A percentile compares a stretch with the other conserved stretches of the same genome.
phyloP scores from a whole-genome alignment of 768 basidiomycete genomes.

The Coprinellus micaceus region DNA sequence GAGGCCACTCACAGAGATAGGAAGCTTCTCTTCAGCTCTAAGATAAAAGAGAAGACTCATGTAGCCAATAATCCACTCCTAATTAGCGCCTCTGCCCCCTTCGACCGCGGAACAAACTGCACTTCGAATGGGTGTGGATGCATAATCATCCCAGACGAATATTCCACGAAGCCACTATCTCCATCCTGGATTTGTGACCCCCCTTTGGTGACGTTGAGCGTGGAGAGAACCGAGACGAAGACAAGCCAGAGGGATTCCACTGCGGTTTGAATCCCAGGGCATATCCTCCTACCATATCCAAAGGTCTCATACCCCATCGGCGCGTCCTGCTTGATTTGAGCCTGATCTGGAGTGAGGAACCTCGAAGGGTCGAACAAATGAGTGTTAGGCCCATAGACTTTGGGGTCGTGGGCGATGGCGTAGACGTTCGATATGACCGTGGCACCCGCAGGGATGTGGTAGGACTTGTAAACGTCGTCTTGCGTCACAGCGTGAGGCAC shows the following conservation, averaged over 20 bases:
- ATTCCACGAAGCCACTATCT: background rate
- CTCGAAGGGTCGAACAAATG: background rate
- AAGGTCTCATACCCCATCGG: background rate
- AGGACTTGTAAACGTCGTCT: slow-evolving; percentile 14
- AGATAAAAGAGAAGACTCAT: too few relatives aligned
- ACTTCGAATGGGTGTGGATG: background rate
- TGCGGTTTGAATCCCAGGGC: slow-evolving; percentile 22
- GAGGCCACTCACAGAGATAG: too few relatives aligned
- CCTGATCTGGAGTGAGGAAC: slow-evolving; percentile 1
- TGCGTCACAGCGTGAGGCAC: slow-evolving; percentile 7
- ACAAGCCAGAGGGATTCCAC: slow-evolving; percentile 21
- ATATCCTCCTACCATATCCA: slow-evolving; percentile 18
- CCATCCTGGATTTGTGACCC: too few relatives aligned
- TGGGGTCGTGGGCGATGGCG: slow-evolving; percentile 4
- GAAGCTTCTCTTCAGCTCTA: too few relatives aligned
- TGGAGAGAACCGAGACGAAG: slow-evolving; percentile 19
- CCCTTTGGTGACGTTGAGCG: slow-evolving; percentile 18
- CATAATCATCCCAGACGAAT: background rate
- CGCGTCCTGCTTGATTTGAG: background rate
- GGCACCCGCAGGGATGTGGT: slow-evolving; percentile 10
- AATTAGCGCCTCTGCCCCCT: background rate
- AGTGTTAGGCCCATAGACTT: slow-evolving; percentile 1
- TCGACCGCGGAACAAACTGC: background rate
- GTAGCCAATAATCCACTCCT: too few relatives aligned
- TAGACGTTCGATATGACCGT: slow-evolving; percentile 8